Evolutionary conservation across 441 rosid genomes (phyloP).

Genomic region (Francoa sonchifolia): DNA sequence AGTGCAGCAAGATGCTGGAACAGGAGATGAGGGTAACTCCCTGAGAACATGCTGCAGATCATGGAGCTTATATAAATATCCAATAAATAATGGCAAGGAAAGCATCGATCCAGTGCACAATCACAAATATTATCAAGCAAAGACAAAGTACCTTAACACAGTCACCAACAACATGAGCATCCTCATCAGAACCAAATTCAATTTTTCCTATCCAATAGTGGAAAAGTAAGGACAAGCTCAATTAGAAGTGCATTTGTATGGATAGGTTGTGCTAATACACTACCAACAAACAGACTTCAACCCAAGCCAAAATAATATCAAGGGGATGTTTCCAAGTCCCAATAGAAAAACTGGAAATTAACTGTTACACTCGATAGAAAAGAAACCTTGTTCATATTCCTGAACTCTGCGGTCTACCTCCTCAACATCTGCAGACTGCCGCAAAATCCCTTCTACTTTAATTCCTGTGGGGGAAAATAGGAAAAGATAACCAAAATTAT

Average conservation of each 20-base stretch:
- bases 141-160: slow-evolving; percentile 71
- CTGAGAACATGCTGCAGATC: slow-evolving; percentile 78
- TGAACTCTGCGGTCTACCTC: slow-evolving; percentile 93
- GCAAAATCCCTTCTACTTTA: slow-evolving; percentile 78
- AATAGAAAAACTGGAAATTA: too few species aligned
- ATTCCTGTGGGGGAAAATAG: slow-evolving; percentile 30
- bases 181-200: slow-evolving; percentile 77
- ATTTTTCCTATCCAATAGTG: slow-evolving; percentile 49
- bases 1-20: slow-evolving; percentile 93
- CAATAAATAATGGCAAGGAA: too few species aligned
- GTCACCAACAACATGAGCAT: slow-evolving; percentile 96
- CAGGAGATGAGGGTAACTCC: slow-evolving; percentile 96
- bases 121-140: too few species aligned
- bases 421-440: slow-evolving; percentile 97
- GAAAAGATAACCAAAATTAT: too few species aligned
- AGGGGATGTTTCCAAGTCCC: background rate
- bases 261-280: background rate
- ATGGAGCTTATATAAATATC: slow-evolving; percentile 15
- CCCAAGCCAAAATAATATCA: slow-evolving; percentile 1
- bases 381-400: slow-evolving; percentile 86
- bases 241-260: background rate
- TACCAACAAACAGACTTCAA: background rate
- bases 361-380: too few species aligned
- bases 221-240: slow-evolving; percentile 2
- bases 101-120: too few species aligned